Base-by-base conservation (phyloP, 345 rosid genomes). In the Sisymbrium altissimum region DNA sequence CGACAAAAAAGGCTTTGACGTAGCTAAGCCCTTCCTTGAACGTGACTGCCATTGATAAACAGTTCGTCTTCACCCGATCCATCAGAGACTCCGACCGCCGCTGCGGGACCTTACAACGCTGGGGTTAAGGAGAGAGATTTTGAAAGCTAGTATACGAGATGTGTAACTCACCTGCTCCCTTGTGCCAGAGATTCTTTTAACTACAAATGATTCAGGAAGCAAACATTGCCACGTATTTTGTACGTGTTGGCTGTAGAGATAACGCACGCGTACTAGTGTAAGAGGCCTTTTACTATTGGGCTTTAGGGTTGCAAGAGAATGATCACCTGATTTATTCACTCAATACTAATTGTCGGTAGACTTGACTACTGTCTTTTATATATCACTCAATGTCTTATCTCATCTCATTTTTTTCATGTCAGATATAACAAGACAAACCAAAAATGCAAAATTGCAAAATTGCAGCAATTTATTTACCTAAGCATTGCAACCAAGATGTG, bases 1-100 rank as follows among this genome's bases (percentile, higher is more conserved):
- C 87, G 9, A 82, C 43, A 23, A 84, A 80, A 23, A 72, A 62
- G 64, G 89, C 88, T 75, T 86, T 84, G 54, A 86, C 63, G 64
- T 81, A 81, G 66, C 75, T 74, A 38, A 86, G 71, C 12, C 86
- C 76, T 27, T 87, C 92, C 15, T 81, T 80, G 54, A 86, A 48
- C 27, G 88, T 83, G 68, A 82, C 83, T 50, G 66, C 27, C 61
- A 82, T 73, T 4, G 78, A 79, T 36, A 86, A 55, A 65, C 87
- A 82, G 35, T 27, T 73, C 50, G 64, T 74, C 83, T 79, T 81
- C 45, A 75, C 38, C 13, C 77, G 45, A 33, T 82, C 80, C 69
- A 12, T 65, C 30, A 61, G 76, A 18, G 84, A 78, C 62, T 11
- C 49, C 50, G 69, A 68, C 54, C 33, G 7, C 44, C 39, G 53